Evolutionary conservation across 2,329 filamentous ascomycete genomes (phyloP).

Genomic region (Ceratocystiopsis brevicomis): DNA sequence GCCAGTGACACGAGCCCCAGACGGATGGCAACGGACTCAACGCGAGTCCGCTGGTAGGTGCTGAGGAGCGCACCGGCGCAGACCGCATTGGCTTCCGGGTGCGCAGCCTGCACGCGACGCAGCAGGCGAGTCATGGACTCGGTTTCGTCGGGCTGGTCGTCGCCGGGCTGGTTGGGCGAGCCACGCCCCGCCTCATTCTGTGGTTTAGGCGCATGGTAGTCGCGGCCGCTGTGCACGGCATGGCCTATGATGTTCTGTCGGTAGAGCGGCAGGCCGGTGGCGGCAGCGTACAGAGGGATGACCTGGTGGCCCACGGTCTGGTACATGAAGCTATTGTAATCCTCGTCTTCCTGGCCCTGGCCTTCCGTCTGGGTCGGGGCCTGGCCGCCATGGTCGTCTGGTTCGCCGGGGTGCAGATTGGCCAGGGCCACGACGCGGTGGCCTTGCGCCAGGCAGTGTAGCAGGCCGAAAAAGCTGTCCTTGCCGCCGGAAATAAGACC

Average conservation of each 20-base stretch:
- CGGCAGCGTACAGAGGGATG: constrained; percentile 65
- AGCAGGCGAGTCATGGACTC: constrained; percentile 70
- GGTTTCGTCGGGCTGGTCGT: constrained; percentile 47
- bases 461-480: constrained; percentile 83
- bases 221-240: constrained; percentile 50
- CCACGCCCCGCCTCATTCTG: not conserved
- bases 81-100: constrained; percentile 71
- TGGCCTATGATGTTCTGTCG: constrained; percentile 55
- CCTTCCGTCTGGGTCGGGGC: not conserved
- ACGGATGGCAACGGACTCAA: constrained; percentile 76
- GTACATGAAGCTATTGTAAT: constrained; percentile 95
- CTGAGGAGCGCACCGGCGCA: constrained; percentile 84
- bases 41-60: constrained; percentile 88
- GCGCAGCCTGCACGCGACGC: constrained; percentile 39
- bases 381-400: not conserved
- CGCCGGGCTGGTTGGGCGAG: constrained; percentile 7
- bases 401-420: constrained; percentile 51
- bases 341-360: constrained; percentile 13
- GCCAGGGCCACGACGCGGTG: constrained; percentile 75
- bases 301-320: constrained; percentile 86
- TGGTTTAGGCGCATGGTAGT: constrained; percentile 31
- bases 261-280: constrained; percentile 68
- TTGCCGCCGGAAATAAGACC: constrained; percentile 91
- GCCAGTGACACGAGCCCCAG: constrained; percentile 68
- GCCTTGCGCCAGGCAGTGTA: constrained; percentile 75